A percentile compares a stretch with the other conserved stretches of the same genome.
phyloP scores from a whole-genome alignment of 2,329 filamentous ascomycete species.

The Juglanconis oblonga region DNA sequence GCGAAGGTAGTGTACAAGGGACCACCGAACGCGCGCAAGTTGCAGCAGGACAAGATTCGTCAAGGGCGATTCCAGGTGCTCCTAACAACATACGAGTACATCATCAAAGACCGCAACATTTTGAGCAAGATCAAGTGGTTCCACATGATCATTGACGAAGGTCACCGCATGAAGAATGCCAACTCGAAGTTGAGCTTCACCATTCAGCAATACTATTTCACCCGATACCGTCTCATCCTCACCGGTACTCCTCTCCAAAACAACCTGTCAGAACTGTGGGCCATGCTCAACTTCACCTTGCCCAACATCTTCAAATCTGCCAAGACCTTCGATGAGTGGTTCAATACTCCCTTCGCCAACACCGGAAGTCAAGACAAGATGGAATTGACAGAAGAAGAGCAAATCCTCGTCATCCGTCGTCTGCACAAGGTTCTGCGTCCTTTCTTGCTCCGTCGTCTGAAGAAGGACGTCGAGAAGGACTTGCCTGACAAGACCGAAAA shows the following conservation, averaged over 20 bases:
- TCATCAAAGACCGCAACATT: constrained; percentile 96
- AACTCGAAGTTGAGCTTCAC: constrained; percentile 95
- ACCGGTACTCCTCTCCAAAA: constrained; percentile 98
- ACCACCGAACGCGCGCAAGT: constrained; percentile 81
- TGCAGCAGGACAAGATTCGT: constrained; percentile 89
- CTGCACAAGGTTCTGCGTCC: constrained; percentile 96
- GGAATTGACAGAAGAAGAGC: constrained; percentile 99
- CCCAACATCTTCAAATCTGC: constrained; percentile 99
- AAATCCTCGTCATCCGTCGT: constrained; percentile 95
- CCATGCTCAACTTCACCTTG: constrained; percentile 95
- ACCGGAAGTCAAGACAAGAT: constrained; percentile 98
- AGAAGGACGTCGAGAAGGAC: constrained; percentile 99
- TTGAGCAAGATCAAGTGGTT: constrained; percentile 99
- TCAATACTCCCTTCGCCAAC: constrained; percentile 98
- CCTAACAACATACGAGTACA: constrained; percentile 97
- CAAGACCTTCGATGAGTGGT: constrained; percentile 99
- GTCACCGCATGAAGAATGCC: constrained; percentile 99
- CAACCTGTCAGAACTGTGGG: constrained; percentile 94
- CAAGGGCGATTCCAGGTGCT: constrained; percentile 95
- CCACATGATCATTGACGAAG: constrained; percentile 99
- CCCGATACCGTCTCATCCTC: constrained; percentile 91
- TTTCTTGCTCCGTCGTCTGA: constrained; percentile 87
- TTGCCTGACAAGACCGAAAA: constrained; percentile 98
- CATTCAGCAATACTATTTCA: constrained; percentile 91
- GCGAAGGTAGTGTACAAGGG: constrained; percentile 94